Evolutionary conservation across 1,139 yeast genomes (phyloP), one percentile per base, ranked within the genome.

Genomic region (Saccharomycopsis hybrid): DNA sequence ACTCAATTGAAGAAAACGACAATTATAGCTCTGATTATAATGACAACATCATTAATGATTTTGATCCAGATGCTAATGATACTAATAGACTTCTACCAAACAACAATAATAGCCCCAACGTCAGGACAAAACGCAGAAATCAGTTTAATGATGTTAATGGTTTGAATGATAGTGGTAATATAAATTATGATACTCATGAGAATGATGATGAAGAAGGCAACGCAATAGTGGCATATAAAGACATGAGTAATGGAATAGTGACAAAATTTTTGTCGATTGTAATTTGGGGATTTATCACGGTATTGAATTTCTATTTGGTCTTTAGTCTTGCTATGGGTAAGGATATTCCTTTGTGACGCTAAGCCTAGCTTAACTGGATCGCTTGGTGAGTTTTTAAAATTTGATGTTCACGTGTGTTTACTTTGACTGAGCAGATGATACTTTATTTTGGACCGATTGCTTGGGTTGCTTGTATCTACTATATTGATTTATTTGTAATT

Each of bases 211-310:
- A 31, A 35, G 40, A 50, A 9, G 51, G 44, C 3, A 48, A 44
- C 36, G 51, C 50, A 25, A 52, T 49, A 11, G 54, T 55, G 24
- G 56, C 59, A 27, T 66, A 62, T 52, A 65, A 60, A 36, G 85
- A 81, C 53, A 83, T 84, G 74, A 86, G 94, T 60, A 89, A 89
- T 62, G 80, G 92, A 5, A 50, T 55, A 25, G 59, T 76, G 39
- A 75, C 85, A 57, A 80, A 80, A 43, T 59, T 73, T 24, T 63
- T 77, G 1, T 87, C 92, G 35, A 64, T 80, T 13, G 45, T 71
- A 2, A 82, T 94, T 3, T 90, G 97, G 94, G 60, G 76, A 13
- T 71, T 85, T 40, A 87, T 92, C 29, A 73, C 94, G 0, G 76
- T 76, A 33, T 73, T 92, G 57, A 92, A 92, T 65, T 68, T 85